These are phyloP conservation scores for Hydnum rufescens DNA, from an alignment of 768 basidiomycete genomes.

Conservation along the genomic window DNA sequence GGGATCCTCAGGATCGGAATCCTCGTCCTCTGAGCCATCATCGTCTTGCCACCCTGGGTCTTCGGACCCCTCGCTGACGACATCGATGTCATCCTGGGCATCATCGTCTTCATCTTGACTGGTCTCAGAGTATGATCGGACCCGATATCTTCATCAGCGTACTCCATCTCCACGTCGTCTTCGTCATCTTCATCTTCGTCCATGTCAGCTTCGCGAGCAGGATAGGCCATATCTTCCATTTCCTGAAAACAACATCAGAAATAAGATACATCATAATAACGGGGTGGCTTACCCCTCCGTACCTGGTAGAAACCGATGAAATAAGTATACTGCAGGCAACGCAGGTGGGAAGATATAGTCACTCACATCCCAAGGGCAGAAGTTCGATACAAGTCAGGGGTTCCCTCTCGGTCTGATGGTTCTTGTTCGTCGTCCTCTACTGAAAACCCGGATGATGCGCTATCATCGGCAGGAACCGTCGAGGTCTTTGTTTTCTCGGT, in stretches of 20 bases:
- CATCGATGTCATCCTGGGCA: conserved; percentile 51
- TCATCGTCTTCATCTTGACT: conserved; percentile 45
- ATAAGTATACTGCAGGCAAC: too few relatives aligned
- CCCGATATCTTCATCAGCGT: conserved; percentile 46
- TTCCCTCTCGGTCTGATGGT: conserved; percentile 40
- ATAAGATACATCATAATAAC: neutral
- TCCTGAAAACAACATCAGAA: conserved; percentile 29
- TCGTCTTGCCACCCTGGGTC: conserved; percentile 44
- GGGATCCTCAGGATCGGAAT: conserved; percentile 36
- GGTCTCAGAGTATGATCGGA: neutral
- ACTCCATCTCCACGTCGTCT: conserved; percentile 20
- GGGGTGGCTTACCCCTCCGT: conserved; percentile 48
- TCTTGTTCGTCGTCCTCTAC: conserved; percentile 23
- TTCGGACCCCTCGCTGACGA: conserved; percentile 34
- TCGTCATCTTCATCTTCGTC: conserved; percentile 36
- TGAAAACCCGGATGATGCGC: conserved; percentile 22
- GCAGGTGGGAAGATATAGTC: neutral
- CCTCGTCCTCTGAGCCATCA: conserved; percentile 7
- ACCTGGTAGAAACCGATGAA: too few relatives aligned
- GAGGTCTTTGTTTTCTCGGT: conserved; percentile 39
- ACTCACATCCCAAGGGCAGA: conserved; percentile 86
- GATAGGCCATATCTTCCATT: conserved; percentile 62
- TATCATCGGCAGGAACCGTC: conserved; percentile 18
- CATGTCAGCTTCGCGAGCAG: conserved; percentile 47
- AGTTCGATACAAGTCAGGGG: conserved; percentile 86